Base-by-base conservation (phyloP, 78 protist genomes). In the Dictyostelium discoideum region DNA sequence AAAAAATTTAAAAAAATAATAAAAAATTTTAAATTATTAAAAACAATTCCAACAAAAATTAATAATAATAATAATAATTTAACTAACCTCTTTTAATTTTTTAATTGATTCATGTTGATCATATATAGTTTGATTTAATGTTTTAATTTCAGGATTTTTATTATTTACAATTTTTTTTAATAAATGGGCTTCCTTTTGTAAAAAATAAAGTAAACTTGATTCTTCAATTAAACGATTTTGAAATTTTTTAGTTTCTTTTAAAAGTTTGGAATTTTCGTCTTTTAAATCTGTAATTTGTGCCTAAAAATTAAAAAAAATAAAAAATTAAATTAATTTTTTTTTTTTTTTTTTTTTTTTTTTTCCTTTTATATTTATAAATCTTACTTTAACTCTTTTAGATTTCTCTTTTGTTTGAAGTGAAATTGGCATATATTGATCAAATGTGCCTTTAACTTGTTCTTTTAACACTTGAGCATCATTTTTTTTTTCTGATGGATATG, bases 191-290 rank as follows among this genome's bases (percentile, higher is more conserved):
- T 90, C 87, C 8, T 90, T 82, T 54, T 24, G 76, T 44, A 90
- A 82, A 18, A 73, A 13, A 16, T 80, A 50, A 7, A 77, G 18
- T 5, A 90, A 74, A 72, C 86, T 29, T 13, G 88, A 65, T 39
- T 90, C 95, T 26, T 90, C 95, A 72, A 67, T 46, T 7, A 90
- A 73, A 29, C 60, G 69, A 72, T 90, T 90, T 32, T 50, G 69
- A 26, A 57, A 69, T 29, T 82, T 82, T 63, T 80, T 67, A 0
- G 74, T 72, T 40, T 82, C 95, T 50, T 60, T 54, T 60, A 42
- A 18, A 16, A 84, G 37, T 20, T 24, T 60, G 0, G 40, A 32
- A 39, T 84, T 84, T 39, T 84, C 63, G 20, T 32, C 67, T 20
- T 84, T 39, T 84, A 84, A 60, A 60, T 84, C 87, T 84, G 65